Evolutionary conservation across 2,329 filamentous ascomycete species (phyloP).

Genomic region (Aaosphaeria pasadenensis): DNA sequence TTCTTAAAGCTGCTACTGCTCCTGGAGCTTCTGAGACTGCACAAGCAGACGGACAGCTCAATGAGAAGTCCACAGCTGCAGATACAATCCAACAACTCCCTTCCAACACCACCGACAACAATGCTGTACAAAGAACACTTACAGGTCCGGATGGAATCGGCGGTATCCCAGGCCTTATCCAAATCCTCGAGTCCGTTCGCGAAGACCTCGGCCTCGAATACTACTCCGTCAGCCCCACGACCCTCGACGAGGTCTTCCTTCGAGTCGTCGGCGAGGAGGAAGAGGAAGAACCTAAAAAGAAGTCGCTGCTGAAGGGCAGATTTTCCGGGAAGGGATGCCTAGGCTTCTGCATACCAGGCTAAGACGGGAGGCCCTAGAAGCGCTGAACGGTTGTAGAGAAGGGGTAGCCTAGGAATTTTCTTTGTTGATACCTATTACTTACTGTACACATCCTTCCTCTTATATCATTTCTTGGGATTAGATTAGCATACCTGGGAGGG

Average conservation of each 20-base stretch:
- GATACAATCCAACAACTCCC: not conserved
- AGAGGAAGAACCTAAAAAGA: slow-evolving; percentile 54
- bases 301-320: not conserved
- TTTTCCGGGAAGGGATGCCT: not conserved
- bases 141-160: slow-evolving; percentile 11
- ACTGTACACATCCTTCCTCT: not conserved
- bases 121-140: not conserved
- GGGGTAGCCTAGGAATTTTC: not conserved
- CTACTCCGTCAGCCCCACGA: slow-evolving; percentile 83
- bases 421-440: not conserved
- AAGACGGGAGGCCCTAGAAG: no score
- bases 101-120: not conserved
- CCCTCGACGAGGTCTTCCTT: slow-evolving; percentile 87
- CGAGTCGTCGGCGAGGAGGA: slow-evolving; percentile 76
- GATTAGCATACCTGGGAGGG: no score
- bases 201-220: slow-evolving; percentile 71
- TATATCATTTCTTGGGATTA: no score
- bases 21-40: not conserved
- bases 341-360: not conserved
- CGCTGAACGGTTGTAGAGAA: no score
- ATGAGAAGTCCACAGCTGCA: slow-evolving; percentile 7
- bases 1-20: slow-evolving; percentile 52
- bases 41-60: slow-evolving; percentile 11
- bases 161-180: slow-evolving; percentile 67
- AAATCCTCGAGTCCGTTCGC: slow-evolving; percentile 69